Evolutionary conservation across 1,284 basidiomycete genomes (phyloP), one percentile per base, ranked within the genome.

Genomic region (Rhizoctonia solani): DNA sequence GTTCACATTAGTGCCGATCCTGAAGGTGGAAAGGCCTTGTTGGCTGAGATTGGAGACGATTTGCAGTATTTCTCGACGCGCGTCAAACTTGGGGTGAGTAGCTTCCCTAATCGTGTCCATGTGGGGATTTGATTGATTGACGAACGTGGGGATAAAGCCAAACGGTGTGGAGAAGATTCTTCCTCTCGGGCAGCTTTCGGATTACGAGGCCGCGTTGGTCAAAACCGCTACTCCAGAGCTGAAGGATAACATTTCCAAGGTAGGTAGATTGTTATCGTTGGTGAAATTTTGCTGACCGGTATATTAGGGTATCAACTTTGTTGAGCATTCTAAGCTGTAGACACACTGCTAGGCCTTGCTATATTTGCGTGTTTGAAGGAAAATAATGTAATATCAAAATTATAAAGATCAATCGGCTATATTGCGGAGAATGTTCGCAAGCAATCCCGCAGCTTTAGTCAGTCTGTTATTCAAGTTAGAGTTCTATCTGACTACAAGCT

Each of bases 11-110:
- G 83, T 54, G 85, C 94, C 19, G 93, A 95, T 79, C 79, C 83
- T 72, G 81, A 79, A 69, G 89, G 93, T 69, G 90, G 85, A 54
- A 84, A 83, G 25, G 82, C 79, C n/a, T 74, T 85, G 69, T 82
- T 81, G 76, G 82, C 82, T 75, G 87, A 89, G 73, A 80, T 92
- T 59, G 86, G 83, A 8, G 74, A 56, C 6, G 83, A 87, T n/a
- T 75, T 95, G 50, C 87, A 88, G 67, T 95, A 85, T 82, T 96
- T 97, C 83, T 90, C 92, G 29, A 85, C 87, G 44, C 87, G 84
- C 66, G 84, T 96, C 70, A 89, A 93, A 79, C 87, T 96, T 69
- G 92, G 93, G 71, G 90, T 92, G 77, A 66, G 88, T 77, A 32
- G 11, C 23, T 42, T 30, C n/a, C 74, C 29, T 68, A 50, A 8